phyloP scores from a whole-genome alignment of 2,329 filamentous ascomycete genomes.

The Karstenula rhodostoma region DNA sequence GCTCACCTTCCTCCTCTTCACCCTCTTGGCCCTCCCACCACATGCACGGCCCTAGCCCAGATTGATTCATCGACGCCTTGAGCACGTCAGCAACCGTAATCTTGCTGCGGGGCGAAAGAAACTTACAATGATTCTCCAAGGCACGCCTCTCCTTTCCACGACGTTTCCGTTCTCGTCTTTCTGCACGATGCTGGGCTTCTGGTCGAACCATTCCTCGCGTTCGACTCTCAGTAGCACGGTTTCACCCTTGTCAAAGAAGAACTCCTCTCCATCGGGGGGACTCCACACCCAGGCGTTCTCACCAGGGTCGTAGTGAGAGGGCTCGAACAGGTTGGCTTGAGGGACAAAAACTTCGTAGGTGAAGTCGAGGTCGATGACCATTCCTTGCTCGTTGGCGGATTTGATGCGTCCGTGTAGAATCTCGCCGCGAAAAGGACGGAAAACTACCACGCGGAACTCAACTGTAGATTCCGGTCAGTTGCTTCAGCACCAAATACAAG shows the following conservation, averaged over 20 bases:
- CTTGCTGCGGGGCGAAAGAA: not conserved
- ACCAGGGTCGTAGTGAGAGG: conserved; percentile 72
- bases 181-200: conserved; percentile 80
- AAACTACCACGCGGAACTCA: conserved; percentile 92
- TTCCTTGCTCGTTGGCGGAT: conserved; percentile 74
- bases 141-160: conserved; percentile 67
- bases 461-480: conserved; percentile 61
- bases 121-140: conserved; percentile 70
- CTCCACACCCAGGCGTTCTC: conserved; percentile 89
- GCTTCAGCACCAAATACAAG: not conserved
- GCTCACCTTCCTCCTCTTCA: conserved; percentile 34
- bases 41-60: conserved; percentile 57
- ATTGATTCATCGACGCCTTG: conserved; percentile 58
- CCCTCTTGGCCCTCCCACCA: conserved; percentile 54
- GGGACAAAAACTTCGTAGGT: conserved; percentile 90
- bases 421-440: conserved; percentile 94
- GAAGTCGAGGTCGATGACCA: conserved; percentile 85
- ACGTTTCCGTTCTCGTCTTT: conserved; percentile 70
- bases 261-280: conserved; percentile 71
- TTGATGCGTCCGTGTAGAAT: conserved; percentile 87
- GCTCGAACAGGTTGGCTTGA: conserved; percentile 49
- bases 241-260: conserved; percentile 92
- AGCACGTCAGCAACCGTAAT: conserved; percentile 18
- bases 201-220: conserved; percentile 89
- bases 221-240: conserved; percentile 86